These are phyloP conservation scores for Mycena pura DNA, from an alignment of 768 basidiomycete species.

Conservation along the genomic window DNA sequence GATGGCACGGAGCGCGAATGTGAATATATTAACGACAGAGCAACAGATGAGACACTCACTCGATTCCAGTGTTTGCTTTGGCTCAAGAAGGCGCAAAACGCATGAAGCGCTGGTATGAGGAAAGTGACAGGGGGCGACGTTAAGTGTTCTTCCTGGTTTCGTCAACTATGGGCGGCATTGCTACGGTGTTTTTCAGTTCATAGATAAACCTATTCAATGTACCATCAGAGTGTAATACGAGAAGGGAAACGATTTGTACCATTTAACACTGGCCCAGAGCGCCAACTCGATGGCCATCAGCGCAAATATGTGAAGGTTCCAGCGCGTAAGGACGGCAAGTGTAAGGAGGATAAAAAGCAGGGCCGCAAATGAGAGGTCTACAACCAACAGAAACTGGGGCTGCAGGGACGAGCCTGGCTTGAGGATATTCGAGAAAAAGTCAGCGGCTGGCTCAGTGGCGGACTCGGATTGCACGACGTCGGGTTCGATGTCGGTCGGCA, in stretches of 20 bases:
- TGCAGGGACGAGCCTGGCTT: constrained; percentile 80
- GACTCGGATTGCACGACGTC: too few relatives aligned
- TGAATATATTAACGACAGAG: constrained; percentile 46
- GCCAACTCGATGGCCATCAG: constrained; percentile 70
- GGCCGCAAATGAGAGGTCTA: constrained; percentile 65
- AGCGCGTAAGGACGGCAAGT: constrained; percentile 65
- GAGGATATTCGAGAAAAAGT: constrained; percentile 64
- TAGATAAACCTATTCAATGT: constrained; percentile 69
- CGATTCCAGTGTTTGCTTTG: constrained; percentile 73
- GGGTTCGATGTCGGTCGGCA: too few relatives aligned
- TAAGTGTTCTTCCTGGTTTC: constrained; percentile 45
- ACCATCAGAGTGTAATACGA: constrained; percentile 20
- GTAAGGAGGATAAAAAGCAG: constrained; percentile 66
- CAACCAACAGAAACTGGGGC: constrained; percentile 66
- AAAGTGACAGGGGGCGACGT: constrained; percentile 60
- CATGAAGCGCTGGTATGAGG: constrained; percentile 88
- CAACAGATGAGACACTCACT: constrained; percentile 14
- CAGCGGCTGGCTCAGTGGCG: too few relatives aligned
- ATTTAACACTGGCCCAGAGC: constrained; percentile 84
- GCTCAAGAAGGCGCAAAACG: constrained; percentile 83
- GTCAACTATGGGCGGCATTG: constrained; percentile 23
- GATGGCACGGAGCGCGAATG: constrained; percentile 93
- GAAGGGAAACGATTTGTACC: constrained; percentile 48
- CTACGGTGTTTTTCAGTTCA: constrained; percentile 59
- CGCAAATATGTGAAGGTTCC: constrained; percentile 71